Percentiles rank a stretch among this genome's conserved stretches.
These are phyloP conservation scores for Vachellia collinsii DNA, from an alignment of 306 rosid species.

Conservation along the genomic window DNA sequence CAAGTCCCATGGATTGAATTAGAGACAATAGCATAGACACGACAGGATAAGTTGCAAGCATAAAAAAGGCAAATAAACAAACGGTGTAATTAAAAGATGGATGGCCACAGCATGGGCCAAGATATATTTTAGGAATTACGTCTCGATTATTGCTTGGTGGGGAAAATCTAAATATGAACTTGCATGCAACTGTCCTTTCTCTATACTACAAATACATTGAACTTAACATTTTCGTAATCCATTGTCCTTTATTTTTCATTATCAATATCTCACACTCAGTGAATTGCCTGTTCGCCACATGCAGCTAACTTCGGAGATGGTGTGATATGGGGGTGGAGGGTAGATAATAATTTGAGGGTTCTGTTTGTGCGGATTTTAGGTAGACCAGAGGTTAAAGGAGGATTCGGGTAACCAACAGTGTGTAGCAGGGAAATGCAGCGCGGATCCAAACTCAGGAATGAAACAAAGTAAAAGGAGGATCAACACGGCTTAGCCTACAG, in stretches of 20 bases:
- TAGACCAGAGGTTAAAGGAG: no score
- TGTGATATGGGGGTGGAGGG: neutral
- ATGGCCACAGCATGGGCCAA: neutral
- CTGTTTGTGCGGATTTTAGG: no score
- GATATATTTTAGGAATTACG: neutral
- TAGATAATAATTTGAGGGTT: neutral
- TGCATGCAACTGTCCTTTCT: neutral
- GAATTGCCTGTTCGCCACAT: neutral
- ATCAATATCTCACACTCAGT: neutral
- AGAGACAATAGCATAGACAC: neutral
- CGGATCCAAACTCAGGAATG: no score
- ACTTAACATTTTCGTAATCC: neutral
- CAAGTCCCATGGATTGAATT: neutral
- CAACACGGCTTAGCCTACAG: no score
- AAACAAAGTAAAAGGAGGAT: no score
- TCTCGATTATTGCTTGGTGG: slow-evolving; percentile 15
- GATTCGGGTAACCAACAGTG: no score
- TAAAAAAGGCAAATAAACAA: neutral
- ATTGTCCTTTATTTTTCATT: neutral
- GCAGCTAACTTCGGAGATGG: neutral
- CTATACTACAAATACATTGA: slow-evolving; percentile 12
- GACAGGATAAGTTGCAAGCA: neutral
- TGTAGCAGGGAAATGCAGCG: no score
- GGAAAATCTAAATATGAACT: slow-evolving; percentile 15
- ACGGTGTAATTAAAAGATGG: neutral